phyloP scores from a whole-genome alignment of 768 basidiomycete genomes.

The Termitomyces titanicus region DNA sequence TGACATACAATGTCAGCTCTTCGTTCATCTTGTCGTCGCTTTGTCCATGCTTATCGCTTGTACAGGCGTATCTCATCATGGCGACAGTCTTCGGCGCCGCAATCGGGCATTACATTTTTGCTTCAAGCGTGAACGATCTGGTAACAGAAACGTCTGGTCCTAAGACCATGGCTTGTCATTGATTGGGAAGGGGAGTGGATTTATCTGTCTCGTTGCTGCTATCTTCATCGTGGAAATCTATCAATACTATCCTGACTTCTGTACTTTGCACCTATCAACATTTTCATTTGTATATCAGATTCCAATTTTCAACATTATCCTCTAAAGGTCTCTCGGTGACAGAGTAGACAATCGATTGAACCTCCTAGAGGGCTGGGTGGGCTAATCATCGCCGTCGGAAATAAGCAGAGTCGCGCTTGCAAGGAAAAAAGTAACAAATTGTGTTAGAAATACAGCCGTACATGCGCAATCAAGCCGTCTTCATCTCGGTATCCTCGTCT shows the following conservation, averaged over 20 bases:
- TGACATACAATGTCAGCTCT: constrained; percentile 89
- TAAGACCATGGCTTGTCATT: constrained; percentile 84
- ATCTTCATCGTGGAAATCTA: neutral
- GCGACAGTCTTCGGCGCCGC: constrained; percentile 83
- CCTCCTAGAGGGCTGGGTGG: too few species aligned
- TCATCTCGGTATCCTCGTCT: constrained; percentile 81
- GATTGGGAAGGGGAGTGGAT: constrained; percentile 13
- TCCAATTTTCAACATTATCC: too few species aligned
- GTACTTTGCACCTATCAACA: neutral
- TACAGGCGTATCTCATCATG: constrained; percentile 79
- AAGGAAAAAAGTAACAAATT: constrained; percentile 4
- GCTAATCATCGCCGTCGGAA: too few species aligned
- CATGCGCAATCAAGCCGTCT: constrained; percentile 36
- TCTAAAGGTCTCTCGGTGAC: too few species aligned
- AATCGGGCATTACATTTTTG: constrained; percentile 79
- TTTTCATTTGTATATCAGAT: neutral
- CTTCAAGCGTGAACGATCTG: constrained; percentile 51
- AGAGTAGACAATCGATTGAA: neutral
- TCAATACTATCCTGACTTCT: neutral
- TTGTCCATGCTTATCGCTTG: neutral
- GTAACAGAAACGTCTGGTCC: constrained; percentile 36
- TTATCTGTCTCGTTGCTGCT: neutral
- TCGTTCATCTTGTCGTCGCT: constrained; percentile 7
- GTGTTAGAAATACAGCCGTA: constrained; percentile 23
- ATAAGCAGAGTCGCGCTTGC: too few species aligned